These are phyloP conservation scores for Spizellomyces sp. DNA, from an alignment of 192 early-diverging fungal genomes.

Conservation along the genomic window DNA sequence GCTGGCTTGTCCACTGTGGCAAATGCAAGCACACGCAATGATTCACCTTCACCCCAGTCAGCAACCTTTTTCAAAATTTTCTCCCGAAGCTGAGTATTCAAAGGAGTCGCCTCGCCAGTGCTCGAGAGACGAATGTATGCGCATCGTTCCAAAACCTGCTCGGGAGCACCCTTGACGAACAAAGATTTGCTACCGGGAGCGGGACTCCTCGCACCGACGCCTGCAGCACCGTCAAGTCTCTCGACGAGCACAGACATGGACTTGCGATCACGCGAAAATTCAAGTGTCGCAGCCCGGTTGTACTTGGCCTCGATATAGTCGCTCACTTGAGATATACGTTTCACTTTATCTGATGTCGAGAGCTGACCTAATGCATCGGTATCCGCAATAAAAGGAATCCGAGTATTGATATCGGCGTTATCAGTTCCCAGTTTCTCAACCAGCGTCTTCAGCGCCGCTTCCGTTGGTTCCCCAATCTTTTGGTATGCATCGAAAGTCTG, in stretches of 20 bases:
- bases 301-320: constrained; percentile 67
- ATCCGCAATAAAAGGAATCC: constrained; percentile 32
- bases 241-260: constrained; percentile 93
- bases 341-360: constrained; percentile 25
- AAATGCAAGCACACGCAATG: constrained; percentile 88
- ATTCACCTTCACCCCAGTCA: constrained; percentile 73
- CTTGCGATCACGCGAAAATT: constrained; percentile 97
- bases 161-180: constrained; percentile 95
- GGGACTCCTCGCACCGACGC: constrained; percentile 7
- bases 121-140: constrained; percentile 55
- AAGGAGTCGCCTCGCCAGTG: constrained; percentile 50
- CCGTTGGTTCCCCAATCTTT: constrained; percentile 96
- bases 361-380: constrained; percentile 28
- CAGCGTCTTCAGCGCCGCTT: constrained; percentile 92
- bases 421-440: constrained; percentile 92
- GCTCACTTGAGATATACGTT: constrained; percentile 66
- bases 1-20: constrained; percentile 81
- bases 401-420: constrained; percentile 67
- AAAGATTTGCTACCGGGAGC: constrained; percentile 42
- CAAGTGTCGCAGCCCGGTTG: constrained; percentile 71
- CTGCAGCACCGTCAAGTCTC: constrained; percentile 21
- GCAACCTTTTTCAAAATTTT: constrained; percentile 66
- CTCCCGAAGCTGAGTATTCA: constrained; percentile 67
- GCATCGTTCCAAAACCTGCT: constrained; percentile 89
- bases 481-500: constrained; percentile 52